Base-by-base conservation (phyloP, 1,139 yeast genomes). In the Geotrichum citri-aurantii region DNA sequence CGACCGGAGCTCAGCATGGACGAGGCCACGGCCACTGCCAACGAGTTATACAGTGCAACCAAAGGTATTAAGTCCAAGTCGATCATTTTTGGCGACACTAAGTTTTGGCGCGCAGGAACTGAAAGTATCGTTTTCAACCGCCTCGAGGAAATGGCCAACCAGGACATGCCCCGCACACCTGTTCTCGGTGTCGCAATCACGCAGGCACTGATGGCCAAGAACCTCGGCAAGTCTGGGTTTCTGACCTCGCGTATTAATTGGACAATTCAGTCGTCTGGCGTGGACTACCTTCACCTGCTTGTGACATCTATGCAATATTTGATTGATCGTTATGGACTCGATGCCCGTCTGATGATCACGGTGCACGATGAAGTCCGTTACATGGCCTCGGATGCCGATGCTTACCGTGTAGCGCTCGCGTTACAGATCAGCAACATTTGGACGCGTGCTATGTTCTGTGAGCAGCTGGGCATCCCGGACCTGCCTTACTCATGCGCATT, bases 181-280 rank as follows among this genome's bases (percentile, higher is more conserved):
- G 93, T 89, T 1, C 74, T 95, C 10, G 97, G 97, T 1, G 96
- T 98, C 2, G 86, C 96, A 11, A 91, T 95, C 54, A 93, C 99
- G 0, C 84, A 84, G 62, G 97, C 99, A 0, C 76, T 95, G 60
- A 80, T 82, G 63, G 80, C 82, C 53, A 76, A 78, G 58, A 85
- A 92, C 68, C 79, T 95, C 67, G 82, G 82, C 59, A 77, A 81
- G 51, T 84, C 84, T 59, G 76, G 81, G 1, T 93, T 86, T 71
- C 74, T 93, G 66, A 95, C 99, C 0, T 90, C 97, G 1, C 75
- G 99, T 67, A 87, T 92, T 63, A 95, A 95, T 69, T 95, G 99
- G 99, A 89, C 97, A 0, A 95, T 95, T 68, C 99, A 95, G 71
- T 90, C 97, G 48, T 90, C 97, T 0, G 99, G 99, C 48, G 99